phyloP scores from a whole-genome alignment of 345 rosid genomes.

The Populus simonii region DNA sequence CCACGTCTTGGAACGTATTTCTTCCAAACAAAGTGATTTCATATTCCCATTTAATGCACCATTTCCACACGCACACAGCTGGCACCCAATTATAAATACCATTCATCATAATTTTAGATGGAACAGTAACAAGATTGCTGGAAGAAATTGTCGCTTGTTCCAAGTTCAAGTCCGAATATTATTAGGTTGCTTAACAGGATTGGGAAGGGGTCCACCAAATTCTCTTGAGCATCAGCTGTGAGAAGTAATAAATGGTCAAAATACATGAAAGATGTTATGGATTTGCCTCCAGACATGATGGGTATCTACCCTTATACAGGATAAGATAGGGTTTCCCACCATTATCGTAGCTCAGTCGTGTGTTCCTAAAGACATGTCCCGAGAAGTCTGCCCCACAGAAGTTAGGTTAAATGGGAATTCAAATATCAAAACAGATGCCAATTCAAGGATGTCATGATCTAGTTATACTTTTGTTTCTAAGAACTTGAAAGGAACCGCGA shows the following conservation, averaged over 20 bases:
- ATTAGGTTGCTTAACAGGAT: background rate
- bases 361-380: conserved; percentile 1
- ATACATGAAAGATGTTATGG: background rate
- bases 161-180: conserved; percentile 13
- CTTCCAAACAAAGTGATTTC: background rate
- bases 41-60: background rate
- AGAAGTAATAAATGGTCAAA: conserved; percentile 11
- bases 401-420: conserved; percentile 7
- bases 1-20: background rate
- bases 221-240: background rate
- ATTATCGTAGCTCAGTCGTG: background rate
- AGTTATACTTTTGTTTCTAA: background rate
- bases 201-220: conserved; percentile 16
- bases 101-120: background rate
- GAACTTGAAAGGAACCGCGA: background rate
- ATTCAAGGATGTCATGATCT: background rate
- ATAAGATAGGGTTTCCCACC: conserved; percentile 21
- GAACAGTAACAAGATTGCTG: background rate
- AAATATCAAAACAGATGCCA: background rate
- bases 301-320: background rate
- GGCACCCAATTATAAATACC: background rate
- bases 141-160: background rate
- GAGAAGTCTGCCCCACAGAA: background rate
- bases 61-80: background rate
- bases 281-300: conserved; percentile 16